Percentiles rank a stretch among this genome's conserved stretches.
Conservation (phyloP, 2,329 filamentous ascomycete species). For the Aschersonia sp. region DNA sequence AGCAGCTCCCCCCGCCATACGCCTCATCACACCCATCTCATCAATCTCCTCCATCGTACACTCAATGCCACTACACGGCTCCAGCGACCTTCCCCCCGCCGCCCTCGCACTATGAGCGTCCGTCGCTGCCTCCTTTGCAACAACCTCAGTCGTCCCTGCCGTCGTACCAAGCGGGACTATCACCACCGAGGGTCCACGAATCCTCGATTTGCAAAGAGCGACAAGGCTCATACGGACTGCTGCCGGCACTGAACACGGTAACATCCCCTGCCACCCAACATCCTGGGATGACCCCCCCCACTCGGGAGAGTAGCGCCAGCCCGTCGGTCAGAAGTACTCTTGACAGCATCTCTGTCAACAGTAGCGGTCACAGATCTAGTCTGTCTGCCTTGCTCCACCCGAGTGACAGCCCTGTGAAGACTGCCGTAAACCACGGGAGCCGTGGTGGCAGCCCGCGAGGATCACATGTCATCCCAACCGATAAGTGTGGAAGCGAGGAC, state of each 20-base stretch:
- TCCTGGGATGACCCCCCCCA: conserved; percentile 23
- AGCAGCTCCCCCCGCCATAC: too few relatives aligned
- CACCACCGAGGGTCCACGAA: conserved; percentile 20
- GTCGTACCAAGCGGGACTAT: conserved; percentile 18
- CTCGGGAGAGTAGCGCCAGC: conserved; percentile 30
- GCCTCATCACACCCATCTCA: too few relatives aligned
- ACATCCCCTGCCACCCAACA: conserved; percentile 10
- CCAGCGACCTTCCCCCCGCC: background rate
- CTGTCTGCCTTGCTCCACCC: conserved; percentile 37
- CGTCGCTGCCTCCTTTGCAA: conserved; percentile 21
- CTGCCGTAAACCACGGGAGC: conserved; percentile 20
- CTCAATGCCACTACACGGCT: too few relatives aligned
- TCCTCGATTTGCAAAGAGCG: conserved; percentile 30
- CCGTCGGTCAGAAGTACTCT: conserved; percentile 17
- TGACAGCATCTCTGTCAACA: conserved; percentile 22
- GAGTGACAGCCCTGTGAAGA: conserved; percentile 30
- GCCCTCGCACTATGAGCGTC: conserved; percentile 15
- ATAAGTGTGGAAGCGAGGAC: conserved; percentile 40
- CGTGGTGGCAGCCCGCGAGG: conserved; percentile 27
- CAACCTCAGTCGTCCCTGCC: conserved; percentile 12
- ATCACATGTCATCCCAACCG: conserved; percentile 11
- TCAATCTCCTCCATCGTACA: too few relatives aligned
- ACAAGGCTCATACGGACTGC: conserved; percentile 26
- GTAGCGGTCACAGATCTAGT: conserved; percentile 23
- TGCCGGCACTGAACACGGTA: conserved; percentile 22